Evolutionary conservation across 177 flowering plant species (phyloP), one percentile per base, ranked within the genome.

Genomic region (Vitis hybrid): DNA sequence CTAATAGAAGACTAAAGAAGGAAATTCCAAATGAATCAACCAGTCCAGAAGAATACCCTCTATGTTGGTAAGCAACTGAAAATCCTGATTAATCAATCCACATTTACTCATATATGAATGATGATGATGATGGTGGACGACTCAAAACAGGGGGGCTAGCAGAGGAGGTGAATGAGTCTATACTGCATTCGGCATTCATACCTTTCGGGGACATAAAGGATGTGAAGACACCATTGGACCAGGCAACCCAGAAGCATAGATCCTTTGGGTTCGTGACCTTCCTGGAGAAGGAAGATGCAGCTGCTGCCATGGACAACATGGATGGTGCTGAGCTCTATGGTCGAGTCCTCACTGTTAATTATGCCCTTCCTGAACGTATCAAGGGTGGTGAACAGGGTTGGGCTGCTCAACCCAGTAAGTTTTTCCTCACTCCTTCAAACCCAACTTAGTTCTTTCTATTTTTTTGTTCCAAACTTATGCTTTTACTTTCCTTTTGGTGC

Each of bases 371-470:
- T 2, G 98, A 93, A 84, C 73, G 68, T 14, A 95, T 93, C 73
- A 95, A 95, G 94, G 99, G 99, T 70, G 99, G 98, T 1, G 99
- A 95, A 72, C 97, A 90, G 78, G 99, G 99, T 4, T 96, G 99
- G 99, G 98, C 99, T 60, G 98, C 99, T 19, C 98, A 95, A 63
- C 99, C 99, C 45, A 86, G 98, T 93, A 86, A 65, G 88, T 71
- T 2, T 50, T 26, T 55, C 51, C 30, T 59, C n/a, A 18, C 62
- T 10, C 55, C 65, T 8, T 54, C 11, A 34, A 34, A 34, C 14
- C 55, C 21, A n/a, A 17, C 51, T 51, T n/a, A 49, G 26, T n/a
- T 17, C 19, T 54, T 56, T 70, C 56, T 14, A 51, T 60, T 13
- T 26, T 26, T 64, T 56, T 1, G 9, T 4, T 10, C 12, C 5